Evolutionary conservation across 1,284 basidiomycete genomes (phyloP).

Genomic region (Spongiforma sp.): DNA sequence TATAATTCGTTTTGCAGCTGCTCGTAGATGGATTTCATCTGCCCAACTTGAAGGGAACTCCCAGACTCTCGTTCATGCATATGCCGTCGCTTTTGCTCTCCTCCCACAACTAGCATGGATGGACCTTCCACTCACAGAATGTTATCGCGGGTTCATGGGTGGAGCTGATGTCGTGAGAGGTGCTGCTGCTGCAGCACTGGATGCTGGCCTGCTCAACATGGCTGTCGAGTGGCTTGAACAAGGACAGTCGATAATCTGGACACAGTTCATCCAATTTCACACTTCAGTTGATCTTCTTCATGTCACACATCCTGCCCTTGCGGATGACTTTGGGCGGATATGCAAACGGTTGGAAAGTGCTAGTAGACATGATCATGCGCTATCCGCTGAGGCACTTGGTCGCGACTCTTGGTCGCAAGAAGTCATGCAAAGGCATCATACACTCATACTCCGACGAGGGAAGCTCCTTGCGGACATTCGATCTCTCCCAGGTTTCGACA

Average conservation of each 20-base stretch:
- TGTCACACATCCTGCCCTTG: neutral
- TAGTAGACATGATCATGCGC: neutral
- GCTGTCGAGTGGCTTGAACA: no score
- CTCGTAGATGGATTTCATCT: neutral
- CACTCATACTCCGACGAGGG: neutral
- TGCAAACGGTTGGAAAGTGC: neutral
- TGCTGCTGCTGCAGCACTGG: no score
- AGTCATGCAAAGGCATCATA: neutral
- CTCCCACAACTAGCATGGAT: neutral
- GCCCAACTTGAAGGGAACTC: neutral
- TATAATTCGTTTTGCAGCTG: neutral
- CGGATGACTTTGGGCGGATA: neutral
- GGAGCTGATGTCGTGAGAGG: no score
- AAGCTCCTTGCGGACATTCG: neutral
- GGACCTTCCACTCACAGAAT: neutral
- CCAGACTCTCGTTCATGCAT: neutral
- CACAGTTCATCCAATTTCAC: neutral
- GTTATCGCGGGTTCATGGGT: neutral
- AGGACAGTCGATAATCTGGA: conserved; percentile 5
- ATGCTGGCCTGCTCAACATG: no score
- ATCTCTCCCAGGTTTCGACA: neutral
- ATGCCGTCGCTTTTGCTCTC: neutral
- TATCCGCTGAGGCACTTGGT: neutral
- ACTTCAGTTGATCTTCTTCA: no score
- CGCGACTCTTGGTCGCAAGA: neutral